Percentiles rank a stretch among this genome's conserved stretches.
These are phyloP conservation scores for Cucurbita ficifolia DNA, from an alignment of 306 rosid genomes.

Conservation along the genomic window DNA sequence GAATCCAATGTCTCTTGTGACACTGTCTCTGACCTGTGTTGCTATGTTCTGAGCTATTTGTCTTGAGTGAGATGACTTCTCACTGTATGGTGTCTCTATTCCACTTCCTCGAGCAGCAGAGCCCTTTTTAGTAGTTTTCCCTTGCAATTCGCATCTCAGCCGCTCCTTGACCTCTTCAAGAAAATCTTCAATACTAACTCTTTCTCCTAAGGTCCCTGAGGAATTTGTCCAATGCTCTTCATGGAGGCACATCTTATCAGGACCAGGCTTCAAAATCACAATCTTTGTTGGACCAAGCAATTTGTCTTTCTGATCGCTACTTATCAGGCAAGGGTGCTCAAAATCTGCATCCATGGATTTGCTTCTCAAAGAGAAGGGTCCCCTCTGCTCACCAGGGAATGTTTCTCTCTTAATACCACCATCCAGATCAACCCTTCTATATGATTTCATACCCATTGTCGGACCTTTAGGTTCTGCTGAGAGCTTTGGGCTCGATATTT, in stretches of 20 bases:
- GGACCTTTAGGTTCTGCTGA: slow-evolving; percentile 20
- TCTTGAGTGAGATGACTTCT: slow-evolving; percentile 62
- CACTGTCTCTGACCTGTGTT: slow-evolving; percentile 63
- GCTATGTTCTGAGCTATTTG: slow-evolving; percentile 59
- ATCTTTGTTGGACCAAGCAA: slow-evolving; percentile 53
- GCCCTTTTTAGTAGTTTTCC: slow-evolving; percentile 41
- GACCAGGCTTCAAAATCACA: slow-evolving; percentile 87
- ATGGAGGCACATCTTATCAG: slow-evolving; percentile 41
- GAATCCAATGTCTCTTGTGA: slow-evolving; percentile 42
- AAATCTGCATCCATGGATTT: slow-evolving; percentile 65
- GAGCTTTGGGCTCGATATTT: slow-evolving; percentile 21
- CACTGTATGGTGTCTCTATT: slow-evolving; percentile 60
- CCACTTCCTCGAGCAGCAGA: slow-evolving; percentile 64
- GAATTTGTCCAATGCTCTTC: slow-evolving; percentile 51
- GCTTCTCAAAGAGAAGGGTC: slow-evolving; percentile 37
- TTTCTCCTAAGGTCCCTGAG: slow-evolving; percentile 37
- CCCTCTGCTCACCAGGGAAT: slow-evolving; percentile 23
- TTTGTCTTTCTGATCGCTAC: slow-evolving; percentile 21
- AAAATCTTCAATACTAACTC: slow-evolving; percentile 73
- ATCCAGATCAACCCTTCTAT: slow-evolving; percentile 16
- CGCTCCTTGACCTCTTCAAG: slow-evolving; percentile 89
- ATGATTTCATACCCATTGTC: slow-evolving; percentile 18
- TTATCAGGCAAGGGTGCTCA: slow-evolving; percentile 46
- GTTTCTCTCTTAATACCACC: slow-evolving; percentile 20
- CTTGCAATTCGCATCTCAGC: slow-evolving; percentile 63